These are phyloP conservation scores for Cyberlindnera suaveolens DNA, from an alignment of 805 yeast species.

Conservation along the genomic window DNA sequence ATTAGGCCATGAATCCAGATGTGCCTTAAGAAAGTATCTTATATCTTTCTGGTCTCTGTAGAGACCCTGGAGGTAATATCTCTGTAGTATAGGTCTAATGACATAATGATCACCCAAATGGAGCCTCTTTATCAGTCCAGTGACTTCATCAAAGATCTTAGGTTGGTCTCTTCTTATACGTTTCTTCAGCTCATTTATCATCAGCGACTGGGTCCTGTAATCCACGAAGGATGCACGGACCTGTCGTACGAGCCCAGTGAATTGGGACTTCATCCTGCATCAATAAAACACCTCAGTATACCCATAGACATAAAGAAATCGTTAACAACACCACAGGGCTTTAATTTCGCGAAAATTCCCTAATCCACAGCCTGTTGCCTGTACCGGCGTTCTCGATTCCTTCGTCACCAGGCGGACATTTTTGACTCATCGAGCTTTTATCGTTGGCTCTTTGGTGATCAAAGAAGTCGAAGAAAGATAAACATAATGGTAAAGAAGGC, in stretches of 20 bases:
- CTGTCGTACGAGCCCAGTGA: background rate
- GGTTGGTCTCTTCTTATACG: constrained; percentile 11
- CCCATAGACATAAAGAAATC: no score
- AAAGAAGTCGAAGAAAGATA: background rate
- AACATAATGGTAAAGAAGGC: constrained; percentile 33
- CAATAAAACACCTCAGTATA: no score
- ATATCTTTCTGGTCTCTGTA: constrained; percentile 17
- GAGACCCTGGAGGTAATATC: constrained; percentile 16
- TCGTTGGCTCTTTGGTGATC: background rate
- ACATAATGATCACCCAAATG: constrained; percentile 1
- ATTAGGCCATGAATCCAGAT: constrained; percentile 19
- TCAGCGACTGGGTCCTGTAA: constrained; percentile 6
- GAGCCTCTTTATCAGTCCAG: constrained; percentile 1
- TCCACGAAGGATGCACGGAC: constrained; percentile 8
- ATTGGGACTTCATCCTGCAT: no score
- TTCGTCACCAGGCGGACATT: no score
- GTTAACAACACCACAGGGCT: no score
- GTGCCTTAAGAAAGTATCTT: constrained; percentile 15
- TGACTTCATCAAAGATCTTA: constrained; percentile 4
- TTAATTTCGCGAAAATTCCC: no score
- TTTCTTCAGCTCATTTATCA: constrained; percentile 5
- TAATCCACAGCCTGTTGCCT: no score
- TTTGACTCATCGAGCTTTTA: background rate
- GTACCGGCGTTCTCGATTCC: no score
- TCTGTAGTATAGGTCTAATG: constrained; percentile 11